Evolutionary conservation across 495 filamentous ascomycete species (phyloP).

Genomic region (Hypomontagnella monticulosa): DNA sequence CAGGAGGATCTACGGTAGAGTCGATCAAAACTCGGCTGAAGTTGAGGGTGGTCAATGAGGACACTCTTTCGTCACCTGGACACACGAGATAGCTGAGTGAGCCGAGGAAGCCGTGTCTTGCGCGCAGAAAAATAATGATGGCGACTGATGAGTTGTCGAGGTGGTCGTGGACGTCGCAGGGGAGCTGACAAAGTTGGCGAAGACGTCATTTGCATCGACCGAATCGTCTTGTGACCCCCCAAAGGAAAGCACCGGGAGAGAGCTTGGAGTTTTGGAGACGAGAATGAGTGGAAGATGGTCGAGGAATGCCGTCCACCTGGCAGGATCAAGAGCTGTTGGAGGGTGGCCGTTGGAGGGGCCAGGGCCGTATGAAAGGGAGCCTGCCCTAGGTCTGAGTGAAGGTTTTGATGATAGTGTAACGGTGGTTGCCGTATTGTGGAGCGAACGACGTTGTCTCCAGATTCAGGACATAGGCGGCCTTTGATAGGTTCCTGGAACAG

Average conservation of each 20-base stretch:
- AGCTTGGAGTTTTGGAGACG: constrained; percentile 23
- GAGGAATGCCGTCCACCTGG: constrained; percentile 27
- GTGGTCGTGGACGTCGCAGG: constrained; percentile 10
- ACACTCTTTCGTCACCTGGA: constrained; percentile 25
- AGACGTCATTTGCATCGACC: constrained; percentile 37
- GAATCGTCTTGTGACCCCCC: constrained; percentile 41
- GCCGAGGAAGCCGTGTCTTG: constrained; percentile 33
- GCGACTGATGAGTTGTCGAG: constrained; percentile 33
- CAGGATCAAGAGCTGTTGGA: constrained; percentile 28
- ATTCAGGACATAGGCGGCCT: constrained; percentile 16
- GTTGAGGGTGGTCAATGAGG: constrained; percentile 22
- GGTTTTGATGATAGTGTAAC: constrained; percentile 6
- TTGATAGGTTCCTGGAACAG: constrained; percentile 35
- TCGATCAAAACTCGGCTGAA: constrained; percentile 34
- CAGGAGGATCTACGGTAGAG: constrained; percentile 35
- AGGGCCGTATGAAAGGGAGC: constrained; percentile 5
- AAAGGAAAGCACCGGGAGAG: constrained; percentile 29
- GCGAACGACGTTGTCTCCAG: constrained; percentile 27
- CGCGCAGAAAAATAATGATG: constrained; percentile 22
- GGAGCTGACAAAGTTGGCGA: constrained; percentile 31
- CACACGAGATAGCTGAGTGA: constrained; percentile 16
- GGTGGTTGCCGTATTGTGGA: constrained; percentile 28
- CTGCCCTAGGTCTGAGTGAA: constrained; percentile 10
- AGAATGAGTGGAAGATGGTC: constrained; percentile 16
- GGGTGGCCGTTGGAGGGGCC: constrained; percentile 30